A percentile compares a stretch with the other conserved stretches of the same genome.
These are phyloP conservation scores for Wickerhamomyces silvicola DNA, from an alignment of 805 yeast genomes.

Conservation along the genomic window DNA sequence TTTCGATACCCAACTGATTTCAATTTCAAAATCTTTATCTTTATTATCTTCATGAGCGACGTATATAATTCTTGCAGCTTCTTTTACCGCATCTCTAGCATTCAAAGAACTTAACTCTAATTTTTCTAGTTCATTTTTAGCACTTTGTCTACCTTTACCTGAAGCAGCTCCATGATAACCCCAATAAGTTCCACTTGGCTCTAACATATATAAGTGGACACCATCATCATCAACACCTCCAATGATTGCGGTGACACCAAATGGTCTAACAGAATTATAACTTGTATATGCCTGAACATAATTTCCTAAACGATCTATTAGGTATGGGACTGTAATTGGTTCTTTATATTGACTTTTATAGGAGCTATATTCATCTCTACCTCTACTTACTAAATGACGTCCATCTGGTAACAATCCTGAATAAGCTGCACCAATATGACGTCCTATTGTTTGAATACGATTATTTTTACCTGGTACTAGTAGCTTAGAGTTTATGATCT, in stretches of 20 bases:
- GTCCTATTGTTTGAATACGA: constrained; percentile 88
- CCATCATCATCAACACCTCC: constrained; percentile 94
- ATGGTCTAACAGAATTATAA: constrained; percentile 95
- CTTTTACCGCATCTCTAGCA: constrained; percentile 79
- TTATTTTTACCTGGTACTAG: constrained; percentile 85
- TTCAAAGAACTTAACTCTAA: constrained; percentile 60
- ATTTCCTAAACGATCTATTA: constrained; percentile 82
- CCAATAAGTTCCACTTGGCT: constrained; percentile 97
- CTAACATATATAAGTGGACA: constrained; percentile 90
- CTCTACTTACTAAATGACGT: constrained; percentile 84
- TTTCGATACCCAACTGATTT: constrained; percentile 79
- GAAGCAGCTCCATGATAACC: constrained; percentile 97
- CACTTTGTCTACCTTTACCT: constrained; percentile 98
- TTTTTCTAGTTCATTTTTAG: constrained; percentile 93
- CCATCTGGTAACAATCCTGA: constrained; percentile 97
- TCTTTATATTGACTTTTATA: constrained; percentile 74
- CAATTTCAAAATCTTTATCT: constrained; percentile 95
- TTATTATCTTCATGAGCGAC: constrained; percentile 96
- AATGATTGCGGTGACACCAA: constrained; percentile 86
- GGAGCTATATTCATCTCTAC: constrained; percentile 81
- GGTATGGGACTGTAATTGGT: constrained; percentile 71
- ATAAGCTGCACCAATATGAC: constrained; percentile 90
- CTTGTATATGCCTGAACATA: constrained; percentile 94
- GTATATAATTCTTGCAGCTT: constrained; percentile 90
- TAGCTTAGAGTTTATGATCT: constrained; percentile 77